These are phyloP conservation scores for Cercospora citrullina DNA, from an alignment of 2,329 filamentous ascomycete species.

Conservation along the genomic window DNA sequence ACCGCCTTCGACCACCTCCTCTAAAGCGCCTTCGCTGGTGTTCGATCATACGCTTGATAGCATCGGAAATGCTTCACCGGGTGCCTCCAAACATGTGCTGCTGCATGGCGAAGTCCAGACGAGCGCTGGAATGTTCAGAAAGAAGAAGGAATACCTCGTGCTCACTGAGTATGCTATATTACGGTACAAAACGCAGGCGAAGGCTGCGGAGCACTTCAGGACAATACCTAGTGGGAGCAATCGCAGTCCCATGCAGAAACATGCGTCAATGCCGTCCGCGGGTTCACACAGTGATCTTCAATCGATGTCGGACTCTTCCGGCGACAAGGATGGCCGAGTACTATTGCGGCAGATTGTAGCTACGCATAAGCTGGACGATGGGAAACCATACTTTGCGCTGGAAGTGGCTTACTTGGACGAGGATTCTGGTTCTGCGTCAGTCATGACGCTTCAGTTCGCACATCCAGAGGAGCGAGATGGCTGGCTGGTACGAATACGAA, in stretches of 20 bases:
- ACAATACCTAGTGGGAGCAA: constrained; percentile 39
- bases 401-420: constrained; percentile 70
- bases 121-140: constrained; percentile 67
- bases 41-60: constrained; percentile 40
- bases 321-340: constrained; percentile 59
- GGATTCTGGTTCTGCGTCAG: constrained; percentile 59
- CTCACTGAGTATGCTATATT: constrained; percentile 68
- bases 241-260: constrained; percentile 51
- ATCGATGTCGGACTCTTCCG: constrained; percentile 52
- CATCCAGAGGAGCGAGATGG: constrained; percentile 64
- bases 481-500: constrained; percentile 64
- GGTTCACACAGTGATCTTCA: constrained; percentile 64
- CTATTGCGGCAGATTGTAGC: constrained; percentile 67
- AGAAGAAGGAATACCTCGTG: constrained; percentile 71
- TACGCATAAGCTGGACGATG: constrained; percentile 66
- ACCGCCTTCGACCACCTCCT: constrained; percentile 51
- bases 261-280: constrained; percentile 59
- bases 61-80: constrained; percentile 9
- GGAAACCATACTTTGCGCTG: constrained; percentile 64
- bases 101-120: constrained; percentile 71
- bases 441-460: constrained; percentile 64
- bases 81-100: constrained; percentile 51
- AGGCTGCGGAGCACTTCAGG: constrained; percentile 64
- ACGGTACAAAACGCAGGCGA: constrained; percentile 66
- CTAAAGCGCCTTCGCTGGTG: constrained; percentile 51